These are phyloP conservation scores for Rhynchosporium graminicola DNA, from an alignment of 2,329 filamentous ascomycete genomes.

Conservation along the genomic window DNA sequence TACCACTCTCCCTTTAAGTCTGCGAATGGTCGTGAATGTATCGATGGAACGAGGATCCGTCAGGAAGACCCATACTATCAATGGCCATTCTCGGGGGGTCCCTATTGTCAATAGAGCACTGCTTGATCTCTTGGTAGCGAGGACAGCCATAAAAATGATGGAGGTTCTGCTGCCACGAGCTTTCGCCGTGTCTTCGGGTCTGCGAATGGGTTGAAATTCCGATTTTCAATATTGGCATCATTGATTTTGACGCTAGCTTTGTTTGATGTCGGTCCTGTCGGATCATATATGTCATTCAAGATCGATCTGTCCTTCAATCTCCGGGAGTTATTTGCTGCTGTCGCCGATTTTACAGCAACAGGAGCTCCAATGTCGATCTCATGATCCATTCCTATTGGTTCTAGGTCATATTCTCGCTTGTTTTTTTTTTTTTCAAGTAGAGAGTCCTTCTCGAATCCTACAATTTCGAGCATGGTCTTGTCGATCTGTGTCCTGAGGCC, in stretches of 20 bases:
- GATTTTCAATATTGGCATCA: background rate
- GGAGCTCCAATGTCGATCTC: background rate
- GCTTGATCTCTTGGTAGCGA: background rate
- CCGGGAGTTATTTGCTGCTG: background rate
- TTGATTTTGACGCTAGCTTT: background rate
- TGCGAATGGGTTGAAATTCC: background rate
- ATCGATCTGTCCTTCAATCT: background rate
- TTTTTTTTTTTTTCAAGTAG: background rate
- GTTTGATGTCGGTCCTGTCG: background rate
- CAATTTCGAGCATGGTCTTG: background rate
- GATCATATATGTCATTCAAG: background rate
- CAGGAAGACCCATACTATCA: background rate
- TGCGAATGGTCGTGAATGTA: background rate
- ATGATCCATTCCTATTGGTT: background rate
- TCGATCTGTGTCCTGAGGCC: background rate
- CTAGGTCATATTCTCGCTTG: background rate
- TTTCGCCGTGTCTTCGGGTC: background rate
- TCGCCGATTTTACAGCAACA: background rate
- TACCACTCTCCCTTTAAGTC: background rate
- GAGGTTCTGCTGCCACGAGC: background rate
- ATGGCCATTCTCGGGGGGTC: background rate
- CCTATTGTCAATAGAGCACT: background rate
- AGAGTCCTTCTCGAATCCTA: background rate
- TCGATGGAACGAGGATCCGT: background rate
- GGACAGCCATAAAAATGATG: background rate